phyloP scores from a whole-genome alignment of 305 asterid species.

The Caryopteris hybrid region DNA sequence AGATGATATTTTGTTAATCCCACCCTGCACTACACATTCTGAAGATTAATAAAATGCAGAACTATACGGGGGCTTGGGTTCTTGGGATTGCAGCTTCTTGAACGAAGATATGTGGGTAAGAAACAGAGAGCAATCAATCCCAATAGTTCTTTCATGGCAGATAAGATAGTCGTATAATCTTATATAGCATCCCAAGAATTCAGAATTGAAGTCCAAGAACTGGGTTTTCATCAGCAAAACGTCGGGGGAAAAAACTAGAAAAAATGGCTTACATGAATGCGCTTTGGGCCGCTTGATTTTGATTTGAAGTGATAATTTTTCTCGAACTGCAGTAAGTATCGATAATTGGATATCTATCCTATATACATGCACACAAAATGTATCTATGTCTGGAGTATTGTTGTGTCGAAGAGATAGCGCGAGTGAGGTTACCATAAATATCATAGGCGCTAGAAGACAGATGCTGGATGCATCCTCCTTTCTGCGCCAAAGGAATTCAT shows the following conservation, averaged over 20 bases:
- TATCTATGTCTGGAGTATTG: neutral
- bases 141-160: neutral
- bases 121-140: neutral
- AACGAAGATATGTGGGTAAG: neutral
- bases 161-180: neutral
- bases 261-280: slow-evolving; percentile 22
- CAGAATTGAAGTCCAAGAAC: neutral
- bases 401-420: slow-evolving; percentile 7
- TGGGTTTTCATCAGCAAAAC: neutral
- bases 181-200: neutral
- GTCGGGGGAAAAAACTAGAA: neutral
- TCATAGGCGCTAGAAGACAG: slow-evolving; percentile 23
- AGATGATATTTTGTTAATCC: neutral
- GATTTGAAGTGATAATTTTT: neutral
- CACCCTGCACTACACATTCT: no score
- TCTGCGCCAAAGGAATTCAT: no score
- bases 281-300: neutral
- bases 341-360: neutral
- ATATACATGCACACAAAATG: neutral
- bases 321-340: neutral
- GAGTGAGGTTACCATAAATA: slow-evolving; percentile 19
- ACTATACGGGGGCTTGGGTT: no score
- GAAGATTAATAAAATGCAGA: neutral
- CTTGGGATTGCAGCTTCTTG: no score
- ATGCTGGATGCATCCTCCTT: no score